These are phyloP conservation scores for Chytriomyces sp. DNA, from an alignment of 192 early-diverging fungal genomes.

Conservation along the genomic window DNA sequence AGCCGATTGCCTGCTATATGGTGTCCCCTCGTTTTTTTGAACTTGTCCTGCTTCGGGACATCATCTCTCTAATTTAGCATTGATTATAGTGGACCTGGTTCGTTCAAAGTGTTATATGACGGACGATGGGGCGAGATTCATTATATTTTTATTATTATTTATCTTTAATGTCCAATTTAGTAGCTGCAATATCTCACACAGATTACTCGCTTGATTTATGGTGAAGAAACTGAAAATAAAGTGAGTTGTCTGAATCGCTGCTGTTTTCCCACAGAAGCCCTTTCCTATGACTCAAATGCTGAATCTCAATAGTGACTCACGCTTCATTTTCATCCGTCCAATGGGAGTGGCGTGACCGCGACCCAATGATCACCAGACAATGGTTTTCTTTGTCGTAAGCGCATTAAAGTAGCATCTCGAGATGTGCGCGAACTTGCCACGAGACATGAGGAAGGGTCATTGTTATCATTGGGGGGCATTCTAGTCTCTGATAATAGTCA, in stretches of 20 bases:
- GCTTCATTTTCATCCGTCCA: not conserved
- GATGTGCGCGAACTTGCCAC: slow-evolving; percentile 14
- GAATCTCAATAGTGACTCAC: not conserved
- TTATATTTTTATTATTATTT: no score
- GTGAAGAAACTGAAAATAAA: not conserved
- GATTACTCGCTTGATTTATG: slow-evolving; percentile 19
- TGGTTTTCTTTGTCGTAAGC: slow-evolving; percentile 15
- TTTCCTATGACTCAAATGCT: no score
- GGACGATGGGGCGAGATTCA: not conserved
- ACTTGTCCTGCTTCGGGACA: not conserved
- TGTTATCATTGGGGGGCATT: not conserved
- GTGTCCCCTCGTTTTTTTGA: slow-evolving; percentile 7
- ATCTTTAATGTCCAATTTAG: slow-evolving; percentile 6
- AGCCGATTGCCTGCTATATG: slow-evolving; percentile 23
- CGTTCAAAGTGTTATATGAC: not conserved
- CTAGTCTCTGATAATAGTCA: not conserved
- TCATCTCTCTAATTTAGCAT: not conserved
- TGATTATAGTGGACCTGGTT: slow-evolving; percentile 21
- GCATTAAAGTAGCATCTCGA: not conserved
- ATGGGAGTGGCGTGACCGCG: slow-evolving; percentile 5
- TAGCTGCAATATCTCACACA: not conserved
- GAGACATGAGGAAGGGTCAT: not conserved
- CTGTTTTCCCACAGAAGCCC: no score
- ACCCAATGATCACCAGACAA: not conserved
- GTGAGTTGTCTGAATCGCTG: no score